Base-by-base conservation (phyloP, 257 asterid species). In the Solanum ossicruentum region DNA sequence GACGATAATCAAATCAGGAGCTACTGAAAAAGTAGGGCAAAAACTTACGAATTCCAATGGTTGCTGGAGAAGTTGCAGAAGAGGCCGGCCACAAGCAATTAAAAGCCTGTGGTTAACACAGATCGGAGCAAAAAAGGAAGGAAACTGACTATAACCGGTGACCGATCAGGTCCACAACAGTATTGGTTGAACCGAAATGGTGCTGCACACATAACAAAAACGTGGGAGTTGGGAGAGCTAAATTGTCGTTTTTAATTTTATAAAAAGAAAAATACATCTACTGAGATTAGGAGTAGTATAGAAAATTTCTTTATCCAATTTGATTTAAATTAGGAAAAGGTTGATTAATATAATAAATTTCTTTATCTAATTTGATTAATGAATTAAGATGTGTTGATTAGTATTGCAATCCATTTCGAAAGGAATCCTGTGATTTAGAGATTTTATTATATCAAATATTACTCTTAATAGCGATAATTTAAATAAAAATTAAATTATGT, bases 21-120 rank as follows among this genome's bases (percentile, higher is more conserved):
- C 36, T 32, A 3, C 36, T 32, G 36, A 3, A 32, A 32, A 55
- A 66, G 13, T 7, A 21, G 32, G n/a, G n/a, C 9, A 61, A 70
- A 3, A 77, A 26, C n/a, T 47, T 21, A 12, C 60, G 82, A 45
- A 66, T 16, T 41, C 61, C 61, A 80, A 84, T 18, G 15, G 36
- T 8, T n/a, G 84, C 69, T 61, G 45, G 85, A 60, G 21, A 23
- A 43, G 67, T 36, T 52, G 81, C 58, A 32, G 56, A 51, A 49
- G 3, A 26, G n/a, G 18, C 45, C 52, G 80, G 55, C 67, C 55
- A 83, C 55, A 57, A 61, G 72, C 82, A 72, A 79, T 51, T 57
- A 43, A 6, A 47, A 70, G 81, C 84, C 80, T 86, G 86, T 86
- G 89, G 89, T 36, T 36, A 39, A 81, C 87, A 87, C 89, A 39